Base-by-base conservation (phyloP, 73 alveolate genomes). In the Paramecium primaurelia region DNA sequence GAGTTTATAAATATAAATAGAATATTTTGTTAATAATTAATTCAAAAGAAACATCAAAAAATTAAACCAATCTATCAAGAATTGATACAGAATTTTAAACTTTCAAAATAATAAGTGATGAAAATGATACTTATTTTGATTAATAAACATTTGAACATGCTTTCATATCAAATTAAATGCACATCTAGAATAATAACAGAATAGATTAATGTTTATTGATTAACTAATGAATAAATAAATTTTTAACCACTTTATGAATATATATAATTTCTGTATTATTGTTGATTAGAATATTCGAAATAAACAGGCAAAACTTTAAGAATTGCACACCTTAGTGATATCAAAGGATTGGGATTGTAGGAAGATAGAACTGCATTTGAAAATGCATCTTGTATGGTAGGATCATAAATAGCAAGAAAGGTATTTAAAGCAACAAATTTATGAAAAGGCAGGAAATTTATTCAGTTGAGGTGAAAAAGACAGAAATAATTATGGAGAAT, bases 401-500 rank as follows among this genome's bases (percentile, higher is more conserved):
- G 99, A 71, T 98, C 98, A 93, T 98, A 97, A 96, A 98, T 98
- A 80, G 99, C 97, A 18, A 93, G 98, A 92, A 97, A 96, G 71
- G 93, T 88, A 88, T 9, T 18, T 18, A 28, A 87, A 34, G 40
- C 5, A 26, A n/a, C 69, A 92, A 95, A 68, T 77, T 44, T 4
- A 49, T 49, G 20, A 49, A 16, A 97, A 97, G 96, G 99, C 99
- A 7, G 97, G 99, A 99, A 97, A 99, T 99, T 75, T 99, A 97
- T 97, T 95, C 99, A 26, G 95, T 99, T 8, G 99, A 99, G 92
- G 99, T 99, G 58, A 99, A 99, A 95, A 99, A 99, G 95, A 99
- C 99, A 36, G 99, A 99, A 93, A 97, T 99, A 84, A 93, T 99
- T 90, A 99, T 99, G 99, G 99, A 98, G 96, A 98, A 99, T 95